These are phyloP conservation scores for Kalmanozyma brasiliensis DNA, from an alignment of 1,284 basidiomycete genomes.

Conservation along the genomic window DNA sequence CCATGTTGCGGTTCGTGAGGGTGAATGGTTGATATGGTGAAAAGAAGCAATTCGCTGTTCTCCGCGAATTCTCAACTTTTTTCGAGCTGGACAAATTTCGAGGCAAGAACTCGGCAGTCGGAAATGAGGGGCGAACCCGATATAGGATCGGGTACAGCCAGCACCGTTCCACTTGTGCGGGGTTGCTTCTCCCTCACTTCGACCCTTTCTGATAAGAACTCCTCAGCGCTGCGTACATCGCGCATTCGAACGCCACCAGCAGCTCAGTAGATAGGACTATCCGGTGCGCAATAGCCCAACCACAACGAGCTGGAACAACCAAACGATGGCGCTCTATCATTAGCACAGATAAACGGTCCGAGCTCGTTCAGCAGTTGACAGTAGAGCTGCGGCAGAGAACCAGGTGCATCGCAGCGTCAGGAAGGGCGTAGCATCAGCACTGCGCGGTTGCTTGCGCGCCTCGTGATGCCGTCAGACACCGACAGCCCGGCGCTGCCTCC, in stretches of 20 bases:
- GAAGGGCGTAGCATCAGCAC: too few relatives aligned
- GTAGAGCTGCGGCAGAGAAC: too few relatives aligned
- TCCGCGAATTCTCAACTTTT: slow-evolving; percentile 14
- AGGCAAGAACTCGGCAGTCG: slow-evolving; percentile 26
- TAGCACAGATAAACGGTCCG: slow-evolving; percentile 2
- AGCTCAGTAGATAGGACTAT: too few relatives aligned
- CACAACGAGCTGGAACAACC: too few relatives aligned
- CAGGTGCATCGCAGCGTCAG: too few relatives aligned
- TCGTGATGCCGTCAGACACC: slow-evolving; percentile 14
- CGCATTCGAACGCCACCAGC: too few relatives aligned
- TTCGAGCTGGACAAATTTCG: not conserved
- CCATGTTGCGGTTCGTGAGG: slow-evolving; percentile 51
- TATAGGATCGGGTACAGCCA: slow-evolving; percentile 1
- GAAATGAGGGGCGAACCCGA: slow-evolving; percentile 17
- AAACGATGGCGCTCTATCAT: slow-evolving; percentile 6
- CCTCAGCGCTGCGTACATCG: too few relatives aligned
- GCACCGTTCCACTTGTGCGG: slow-evolving; percentile 14
- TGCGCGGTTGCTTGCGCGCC: too few relatives aligned
- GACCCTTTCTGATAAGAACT: not conserved
- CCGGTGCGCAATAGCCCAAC: too few relatives aligned
- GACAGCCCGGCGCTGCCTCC: slow-evolving; percentile 33
- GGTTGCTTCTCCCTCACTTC: slow-evolving; percentile 6
- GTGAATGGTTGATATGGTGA: not conserved
- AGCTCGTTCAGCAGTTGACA: not conserved
- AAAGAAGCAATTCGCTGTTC: not conserved